Percentiles rank a stretch among this genome's conserved stretches.
These are phyloP conservation scores for Myriangium duriaei DNA, from an alignment of 2,329 filamentous ascomycete genomes.

Conservation along the genomic window DNA sequence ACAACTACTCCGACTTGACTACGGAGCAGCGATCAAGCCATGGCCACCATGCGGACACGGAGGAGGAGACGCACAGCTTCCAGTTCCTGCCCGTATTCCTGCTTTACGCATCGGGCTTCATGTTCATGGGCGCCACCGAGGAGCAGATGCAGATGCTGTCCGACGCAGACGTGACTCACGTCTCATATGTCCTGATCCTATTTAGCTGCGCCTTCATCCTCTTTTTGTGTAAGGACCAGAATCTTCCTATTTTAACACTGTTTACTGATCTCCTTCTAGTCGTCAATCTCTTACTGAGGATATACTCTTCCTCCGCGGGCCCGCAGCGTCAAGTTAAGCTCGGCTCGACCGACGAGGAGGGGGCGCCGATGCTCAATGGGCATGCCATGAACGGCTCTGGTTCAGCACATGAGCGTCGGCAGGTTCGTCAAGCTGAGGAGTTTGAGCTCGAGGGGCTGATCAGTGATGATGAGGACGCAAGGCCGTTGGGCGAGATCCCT, in stretches of 20 bases:
- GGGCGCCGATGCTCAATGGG: constrained; percentile 12
- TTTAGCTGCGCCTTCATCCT: constrained; percentile 82
- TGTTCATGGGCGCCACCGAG: constrained; percentile 96
- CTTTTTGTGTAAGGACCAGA: constrained; percentile 65
- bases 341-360: constrained; percentile 18
- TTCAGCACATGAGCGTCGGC: constrained; percentile 32
- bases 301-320: constrained; percentile 60
- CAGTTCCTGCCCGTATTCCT: constrained; percentile 36
- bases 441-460: constrained; percentile 88
- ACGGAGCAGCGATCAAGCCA: constrained; percentile 9
- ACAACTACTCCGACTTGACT: constrained; percentile 21
- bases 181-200: constrained; percentile 83
- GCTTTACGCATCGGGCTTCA: constrained; percentile 80
- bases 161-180: constrained; percentile 65
- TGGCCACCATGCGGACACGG: constrained; percentile 17
- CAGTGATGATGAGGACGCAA: constrained; percentile 65
- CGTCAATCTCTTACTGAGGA: constrained; percentile 67
- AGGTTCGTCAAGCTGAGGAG: constrained; percentile 70
- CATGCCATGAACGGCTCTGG: constrained; percentile 32
- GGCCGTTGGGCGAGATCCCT: constrained; percentile 8
- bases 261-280: constrained; percentile 39
- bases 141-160: constrained; percentile 80
- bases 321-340: constrained; percentile 28
- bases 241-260: constrained; percentile 4
- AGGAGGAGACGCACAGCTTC: constrained; percentile 38